A percentile compares a stretch with the other conserved stretches of the same genome.
These are phyloP conservation scores for Xylariaceae sp. DNA, from an alignment of 2,329 filamentous ascomycete species.

Conservation along the genomic window DNA sequence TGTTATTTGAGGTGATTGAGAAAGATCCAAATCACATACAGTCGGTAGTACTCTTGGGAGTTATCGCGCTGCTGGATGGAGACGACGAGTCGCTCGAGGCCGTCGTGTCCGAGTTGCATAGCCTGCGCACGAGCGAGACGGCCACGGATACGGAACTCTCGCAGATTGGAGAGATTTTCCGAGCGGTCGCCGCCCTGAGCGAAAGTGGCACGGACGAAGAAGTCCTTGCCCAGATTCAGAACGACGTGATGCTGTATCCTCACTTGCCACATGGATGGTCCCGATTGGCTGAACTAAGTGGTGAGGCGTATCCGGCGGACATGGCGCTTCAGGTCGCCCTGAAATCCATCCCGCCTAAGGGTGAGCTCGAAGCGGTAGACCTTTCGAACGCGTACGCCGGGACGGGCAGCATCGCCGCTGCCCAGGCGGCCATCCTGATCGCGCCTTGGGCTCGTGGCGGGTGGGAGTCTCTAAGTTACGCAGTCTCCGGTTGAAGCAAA, in stretches of 20 bases:
- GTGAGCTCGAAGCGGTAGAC: constrained; percentile 61
- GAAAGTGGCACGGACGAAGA: constrained; percentile 44
- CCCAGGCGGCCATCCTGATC: constrained; percentile 69
- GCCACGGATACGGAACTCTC: constrained; percentile 59
- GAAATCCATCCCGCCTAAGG: constrained; percentile 66
- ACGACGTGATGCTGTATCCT: constrained; percentile 75
- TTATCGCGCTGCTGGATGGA: constrained; percentile 74
- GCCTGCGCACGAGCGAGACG: constrained; percentile 61
- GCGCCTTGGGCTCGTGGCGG: constrained; percentile 70
- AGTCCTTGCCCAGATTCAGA: constrained; percentile 60
- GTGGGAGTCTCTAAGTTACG: constrained; percentile 54
- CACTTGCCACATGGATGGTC: constrained; percentile 76
- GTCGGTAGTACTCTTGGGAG: constrained; percentile 73
- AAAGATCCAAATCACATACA: constrained; percentile 68
- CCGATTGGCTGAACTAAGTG: constrained; percentile 58
- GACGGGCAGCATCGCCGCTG: constrained; percentile 65
- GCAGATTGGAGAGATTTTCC: constrained; percentile 67
- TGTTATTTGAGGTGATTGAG: constrained; percentile 76
- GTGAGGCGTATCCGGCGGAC: constrained; percentile 53
- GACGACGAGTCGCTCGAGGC: constrained; percentile 76
- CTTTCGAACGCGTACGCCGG: constrained; percentile 69
- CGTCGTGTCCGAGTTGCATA: constrained; percentile 70
- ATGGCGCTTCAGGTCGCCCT: constrained; percentile 79
- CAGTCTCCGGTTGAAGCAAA: constrained; percentile 27
- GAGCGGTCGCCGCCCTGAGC: constrained; percentile 62